Conservation (phyloP, 352 stramenopile species). For the Pythium rishiriense region DNA sequence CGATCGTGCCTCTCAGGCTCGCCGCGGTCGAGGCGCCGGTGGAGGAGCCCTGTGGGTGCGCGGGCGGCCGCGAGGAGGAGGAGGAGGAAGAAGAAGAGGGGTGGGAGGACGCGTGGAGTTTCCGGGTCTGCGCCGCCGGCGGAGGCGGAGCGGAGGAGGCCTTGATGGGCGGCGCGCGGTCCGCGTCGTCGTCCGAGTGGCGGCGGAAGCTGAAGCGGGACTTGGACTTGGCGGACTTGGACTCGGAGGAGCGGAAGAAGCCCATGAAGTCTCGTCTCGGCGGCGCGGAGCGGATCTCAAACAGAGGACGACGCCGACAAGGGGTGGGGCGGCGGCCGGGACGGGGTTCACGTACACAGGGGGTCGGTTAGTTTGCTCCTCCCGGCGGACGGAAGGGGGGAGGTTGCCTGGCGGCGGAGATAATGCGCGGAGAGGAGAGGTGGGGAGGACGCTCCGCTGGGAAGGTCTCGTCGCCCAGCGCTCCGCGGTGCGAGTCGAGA, state of each 20-base stretch:
- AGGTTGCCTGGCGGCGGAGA: constrained; percentile 5
- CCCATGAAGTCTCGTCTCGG: constrained; percentile 39
- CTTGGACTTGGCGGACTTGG: constrained; percentile 44
- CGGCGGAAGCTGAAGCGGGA: constrained; percentile 72
- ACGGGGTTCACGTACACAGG: not conserved
- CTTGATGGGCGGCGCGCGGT: constrained; percentile 11
- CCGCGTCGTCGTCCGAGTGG: constrained; percentile 40
- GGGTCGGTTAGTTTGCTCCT: not conserved
- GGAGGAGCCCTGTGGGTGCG: constrained; percentile 6
- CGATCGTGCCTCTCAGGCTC: constrained; percentile 20
- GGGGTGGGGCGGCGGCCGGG: no score
- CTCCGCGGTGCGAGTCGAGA: not conserved
- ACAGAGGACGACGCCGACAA: no score
- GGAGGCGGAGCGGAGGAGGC: constrained; percentile 3
- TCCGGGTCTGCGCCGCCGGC: not conserved
- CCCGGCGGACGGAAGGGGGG: not conserved
- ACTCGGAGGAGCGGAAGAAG: constrained; percentile 62
- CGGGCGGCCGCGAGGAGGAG: not conserved
- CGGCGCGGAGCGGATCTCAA: not conserved
- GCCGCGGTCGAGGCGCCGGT: not conserved
- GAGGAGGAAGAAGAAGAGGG: not conserved
- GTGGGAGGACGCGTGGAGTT: not conserved
- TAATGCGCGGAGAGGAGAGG: constrained; percentile 11
- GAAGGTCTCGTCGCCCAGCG: not conserved
- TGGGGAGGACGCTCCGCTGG: constrained; percentile 3